Evolutionary conservation across 1,284 basidiomycete genomes (phyloP), one percentile per base, ranked within the genome.

Genomic region (Lignosus rhinocerotis): DNA sequence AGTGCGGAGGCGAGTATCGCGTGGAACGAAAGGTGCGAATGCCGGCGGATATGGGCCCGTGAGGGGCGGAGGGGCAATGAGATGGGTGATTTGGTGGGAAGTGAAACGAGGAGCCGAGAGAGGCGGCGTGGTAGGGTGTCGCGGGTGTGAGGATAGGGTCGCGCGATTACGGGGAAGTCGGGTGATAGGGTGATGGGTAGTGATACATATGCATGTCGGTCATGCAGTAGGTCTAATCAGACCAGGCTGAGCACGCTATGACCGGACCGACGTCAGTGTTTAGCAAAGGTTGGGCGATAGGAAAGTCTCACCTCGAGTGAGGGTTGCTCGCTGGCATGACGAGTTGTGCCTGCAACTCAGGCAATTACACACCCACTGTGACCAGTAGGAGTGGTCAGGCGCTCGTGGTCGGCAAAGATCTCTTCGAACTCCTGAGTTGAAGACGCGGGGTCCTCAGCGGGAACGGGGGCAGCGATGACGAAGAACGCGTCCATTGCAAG

Each of bases 401-500:
- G 44, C 19, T 64, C 62, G 16, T 59, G 50, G 59, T 64, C 59
- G 51, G 55, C 58, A 47, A 59, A 58, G 53, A 59, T 46, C 41
- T 60, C 59, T 12, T 53, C 53, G 53, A 51, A 36, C 51, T 58
- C 56, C 41, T 52, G 19, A 19, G 45, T 52, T 48, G 58, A 49
- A 33, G 52, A 47, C 51, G 43, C 42, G 44, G 57, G 45, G 21
- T 61, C 59, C 47, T 64, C 62, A 32, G 48, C 57, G 42, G 59
- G 62, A 17, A 64, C 52, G 51, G 62, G 57, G 31, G 62, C 17
- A 42, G 62, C 59, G 57, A 64, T 61, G 59, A 55, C 51, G 62
- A 64, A 64, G 52, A 64, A 64, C 11, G 59, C 62, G 58, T 64
- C 62, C 62, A 64, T 64, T 51, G 47, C 55, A 53, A 56, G 52